Conservation (phyloP, 805 yeast species). For the Kluyveromyces lactis region DNA sequence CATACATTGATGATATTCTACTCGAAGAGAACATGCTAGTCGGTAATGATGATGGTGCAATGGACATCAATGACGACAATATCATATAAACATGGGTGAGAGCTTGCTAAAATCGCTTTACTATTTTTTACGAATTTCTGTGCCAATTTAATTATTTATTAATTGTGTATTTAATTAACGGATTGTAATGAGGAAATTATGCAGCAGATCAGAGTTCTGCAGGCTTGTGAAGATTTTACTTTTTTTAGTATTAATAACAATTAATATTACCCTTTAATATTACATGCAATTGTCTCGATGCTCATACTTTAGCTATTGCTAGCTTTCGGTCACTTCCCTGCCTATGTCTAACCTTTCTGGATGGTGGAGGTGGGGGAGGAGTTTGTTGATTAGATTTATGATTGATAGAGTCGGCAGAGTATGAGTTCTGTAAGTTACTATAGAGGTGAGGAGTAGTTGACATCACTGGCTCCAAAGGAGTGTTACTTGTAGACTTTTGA, state of each 20-base stretch:
- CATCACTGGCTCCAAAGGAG: slow-evolving; percentile 5
- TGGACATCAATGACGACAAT: slow-evolving; percentile 25
- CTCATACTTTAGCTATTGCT: slow-evolving; percentile 5
- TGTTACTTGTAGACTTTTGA: slow-evolving; percentile 4
- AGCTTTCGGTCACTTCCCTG: slow-evolving; percentile 8
- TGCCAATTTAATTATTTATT: too few species aligned
- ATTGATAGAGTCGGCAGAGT: slow-evolving; percentile 31
- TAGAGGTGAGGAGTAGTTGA: slow-evolving; percentile 6
- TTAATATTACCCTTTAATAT: too few species aligned
- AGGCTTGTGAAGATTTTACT: slow-evolving; percentile 2
- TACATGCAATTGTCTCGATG: background rate
- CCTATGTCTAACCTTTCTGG: slow-evolving; percentile 20
- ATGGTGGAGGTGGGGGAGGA: slow-evolving; percentile 33
- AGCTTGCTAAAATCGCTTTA: too few species aligned
- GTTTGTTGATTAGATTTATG: slow-evolving; percentile 24
- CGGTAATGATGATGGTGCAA: slow-evolving; percentile 15
- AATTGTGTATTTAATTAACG: too few species aligned
- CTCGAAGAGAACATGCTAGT: slow-evolving; percentile 29
- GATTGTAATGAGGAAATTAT: too few species aligned
- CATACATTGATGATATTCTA: slow-evolving; percentile 31
- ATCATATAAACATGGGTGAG: slow-evolving; percentile 7
- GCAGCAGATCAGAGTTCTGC: too few species aligned
- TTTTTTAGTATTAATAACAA: too few species aligned
- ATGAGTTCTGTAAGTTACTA: slow-evolving; percentile 11
- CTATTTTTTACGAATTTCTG: too few species aligned